phyloP scores from a whole-genome alignment of 768 basidiomycete genomes.

The Dioszegia aurantiaca region DNA sequence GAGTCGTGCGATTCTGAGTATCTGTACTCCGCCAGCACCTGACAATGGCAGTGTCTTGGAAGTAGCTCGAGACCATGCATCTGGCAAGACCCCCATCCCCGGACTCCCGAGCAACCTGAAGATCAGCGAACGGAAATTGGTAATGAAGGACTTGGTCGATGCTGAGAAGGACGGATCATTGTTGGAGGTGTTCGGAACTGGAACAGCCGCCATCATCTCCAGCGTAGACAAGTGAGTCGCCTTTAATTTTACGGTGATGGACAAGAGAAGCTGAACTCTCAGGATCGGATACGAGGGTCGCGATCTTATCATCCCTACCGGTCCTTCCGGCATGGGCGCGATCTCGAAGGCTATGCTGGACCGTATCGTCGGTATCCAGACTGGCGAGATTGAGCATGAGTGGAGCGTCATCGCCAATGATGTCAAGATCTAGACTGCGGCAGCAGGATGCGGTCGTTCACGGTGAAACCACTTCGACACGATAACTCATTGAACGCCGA shows the following conservation, averaged over 20 bases:
- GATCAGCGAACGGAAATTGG: conserved; percentile 63
- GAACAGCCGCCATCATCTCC: conserved; percentile 60
- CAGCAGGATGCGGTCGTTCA: too few species aligned
- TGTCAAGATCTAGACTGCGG: conserved; percentile 8
- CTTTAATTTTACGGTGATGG: background rate
- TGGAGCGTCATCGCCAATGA: conserved; percentile 64
- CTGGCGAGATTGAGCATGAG: conserved; percentile 64
- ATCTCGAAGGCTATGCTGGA: conserved; percentile 70
- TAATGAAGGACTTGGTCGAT: conserved; percentile 59
- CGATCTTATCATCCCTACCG: conserved; percentile 63
- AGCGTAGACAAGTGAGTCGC: conserved; percentile 50
- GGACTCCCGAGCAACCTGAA: conserved; percentile 57
- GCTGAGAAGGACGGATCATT: conserved; percentile 63
- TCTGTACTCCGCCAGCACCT: too few species aligned
- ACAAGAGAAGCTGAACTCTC: background rate
- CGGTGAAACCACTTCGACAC: too few species aligned
- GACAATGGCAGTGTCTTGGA: conserved; percentile 61
- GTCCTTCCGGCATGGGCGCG: conserved; percentile 73
- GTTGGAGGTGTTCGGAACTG: conserved; percentile 78
- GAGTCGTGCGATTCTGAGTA: too few species aligned
- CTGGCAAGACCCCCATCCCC: conserved; percentile 53
- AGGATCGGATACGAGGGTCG: conserved; percentile 62
- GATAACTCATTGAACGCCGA: too few species aligned
- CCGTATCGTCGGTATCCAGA: conserved; percentile 74
- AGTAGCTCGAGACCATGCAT: conserved; percentile 66